Evolutionary conservation across 495 filamentous ascomycete species (phyloP).

Genomic region (Penicillium malachiteum): DNA sequence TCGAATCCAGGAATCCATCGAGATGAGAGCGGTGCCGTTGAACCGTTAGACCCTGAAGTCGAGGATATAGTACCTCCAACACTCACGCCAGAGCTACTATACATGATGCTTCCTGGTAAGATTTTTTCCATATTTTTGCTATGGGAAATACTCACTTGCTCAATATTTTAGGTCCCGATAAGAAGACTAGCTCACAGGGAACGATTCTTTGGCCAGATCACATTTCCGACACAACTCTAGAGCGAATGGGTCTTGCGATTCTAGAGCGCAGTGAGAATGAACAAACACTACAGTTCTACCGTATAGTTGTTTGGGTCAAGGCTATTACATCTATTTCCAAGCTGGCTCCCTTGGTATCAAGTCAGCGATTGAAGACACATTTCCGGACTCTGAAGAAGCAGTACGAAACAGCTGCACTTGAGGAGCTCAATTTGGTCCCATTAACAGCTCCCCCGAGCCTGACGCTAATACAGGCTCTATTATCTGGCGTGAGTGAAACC

Average conservation of each 20-base stretch:
- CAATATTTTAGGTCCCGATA: conserved; percentile 19
- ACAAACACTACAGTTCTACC: conserved; percentile 21
- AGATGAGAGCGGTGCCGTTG: conserved; percentile 9
- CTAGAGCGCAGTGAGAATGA: conserved; percentile 25
- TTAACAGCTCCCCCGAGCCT: conserved; percentile 26
- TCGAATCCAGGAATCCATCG: conserved; percentile 19
- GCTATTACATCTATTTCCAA: conserved; percentile 25
- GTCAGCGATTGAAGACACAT: conserved; percentile 17
- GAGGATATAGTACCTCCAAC: conserved; percentile 11
- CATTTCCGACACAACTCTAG: conserved; percentile 24
- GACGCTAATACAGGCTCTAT: conserved; percentile 24
- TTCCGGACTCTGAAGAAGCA: conserved; percentile 24
- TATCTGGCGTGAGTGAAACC: conserved; percentile 24
- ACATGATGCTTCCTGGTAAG: conserved; percentile 31
- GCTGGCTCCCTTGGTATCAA: conserved; percentile 21
- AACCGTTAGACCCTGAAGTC: conserved; percentile 10
- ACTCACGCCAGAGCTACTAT: conserved; percentile 28
- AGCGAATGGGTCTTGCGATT: conserved; percentile 29
- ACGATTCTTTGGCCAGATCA: conserved; percentile 30
- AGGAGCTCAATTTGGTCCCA: conserved; percentile 22
- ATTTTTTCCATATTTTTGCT: background rate
- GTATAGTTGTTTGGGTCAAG: conserved; percentile 26
- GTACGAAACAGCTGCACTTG: conserved; percentile 22
- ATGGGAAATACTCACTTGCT: conserved; percentile 3
- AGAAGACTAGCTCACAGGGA: conserved; percentile 25